Evolutionary conservation across 257 asterid species (phyloP), one percentile per base, ranked within the genome.

Genomic region (Leptodermis oblonga): DNA sequence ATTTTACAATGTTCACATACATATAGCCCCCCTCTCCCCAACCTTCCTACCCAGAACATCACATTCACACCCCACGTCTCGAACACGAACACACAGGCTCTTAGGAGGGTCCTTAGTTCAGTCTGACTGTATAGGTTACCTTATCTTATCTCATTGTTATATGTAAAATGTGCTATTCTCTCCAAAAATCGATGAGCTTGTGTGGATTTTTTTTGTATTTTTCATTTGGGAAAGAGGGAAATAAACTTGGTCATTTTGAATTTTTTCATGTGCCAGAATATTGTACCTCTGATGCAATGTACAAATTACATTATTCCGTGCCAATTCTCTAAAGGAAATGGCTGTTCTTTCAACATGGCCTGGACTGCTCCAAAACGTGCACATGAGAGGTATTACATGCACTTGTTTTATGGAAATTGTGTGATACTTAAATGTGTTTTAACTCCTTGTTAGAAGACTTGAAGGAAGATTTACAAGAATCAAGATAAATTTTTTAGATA

Each of bases 181-280:
- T n/a, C 17, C 36, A 15, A 61, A 4, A 43, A 25, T 58, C 22
- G 14, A 4, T 41, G 7, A 14, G 59, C 45, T 30, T n/a, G 37
- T 14, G 30, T 9, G 7, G 4, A 14, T 46, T 30, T 34, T n/a
- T 14, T 7, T 3, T 4, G n/a, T 14, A 14, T n/a, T 18, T 48
- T 46, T 17, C 31, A 33, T 68, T 52, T 56, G 20, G 28, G 8
- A 26, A 17, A 30, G 25, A 28, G 26, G 62, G 6, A 17, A 56
- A n/a, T 56, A 17, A 58, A 58, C 37, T 58, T 12, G 31, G 43
- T 36, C 25, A 13, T 26, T 43, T 1, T 23, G 2, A 1, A 1
- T 43, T 41, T 45, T 43, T 43, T 14, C 36, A 25, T 74, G 67
- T 49, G 68, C 81, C 65, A 84, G 86, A 65, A 62, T 53, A 71